These are phyloP conservation scores for Diaporthe helianthi DNA, from an alignment of 2,329 filamentous ascomycete genomes.

Conservation along the genomic window DNA sequence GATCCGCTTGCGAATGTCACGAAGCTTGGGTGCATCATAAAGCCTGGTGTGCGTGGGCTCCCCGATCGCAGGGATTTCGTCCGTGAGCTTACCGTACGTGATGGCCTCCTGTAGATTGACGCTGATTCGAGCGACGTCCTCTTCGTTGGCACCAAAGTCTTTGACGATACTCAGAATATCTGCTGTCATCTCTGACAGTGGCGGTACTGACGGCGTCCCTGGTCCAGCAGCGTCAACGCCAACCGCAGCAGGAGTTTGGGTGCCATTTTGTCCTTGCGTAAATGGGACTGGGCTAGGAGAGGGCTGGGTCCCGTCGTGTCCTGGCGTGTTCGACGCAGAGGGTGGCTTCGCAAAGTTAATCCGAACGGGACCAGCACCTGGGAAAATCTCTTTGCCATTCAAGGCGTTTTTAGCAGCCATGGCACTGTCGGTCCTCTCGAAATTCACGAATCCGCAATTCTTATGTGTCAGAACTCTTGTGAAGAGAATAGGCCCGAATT, in stretches of 20 bases:
- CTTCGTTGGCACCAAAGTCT: slow-evolving; percentile 84
- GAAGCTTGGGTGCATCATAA: slow-evolving; percentile 91
- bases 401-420: slow-evolving; percentile 85
- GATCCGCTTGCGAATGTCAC: slow-evolving; percentile 96
- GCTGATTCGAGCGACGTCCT: slow-evolving; percentile 77
- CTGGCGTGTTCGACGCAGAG: slow-evolving; percentile 87
- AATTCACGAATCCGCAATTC: slow-evolving; percentile 99
- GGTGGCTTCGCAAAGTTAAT: slow-evolving; percentile 98
- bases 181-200: slow-evolving; percentile 77
- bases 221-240: slow-evolving; percentile 46
- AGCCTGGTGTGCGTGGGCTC: slow-evolving; percentile 89
- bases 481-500: slow-evolving; percentile 90
- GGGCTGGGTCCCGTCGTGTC: slow-evolving; percentile 84
- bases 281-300: slow-evolving; percentile 92
- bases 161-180: slow-evolving; percentile 87
- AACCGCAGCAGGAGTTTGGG: slow-evolving; percentile 50
- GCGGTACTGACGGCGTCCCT: slow-evolving; percentile 70
- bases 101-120: slow-evolving; percentile 79
- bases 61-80: slow-evolving; percentile 87
- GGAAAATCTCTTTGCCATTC: slow-evolving; percentile 98
- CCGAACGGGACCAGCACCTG: slow-evolving; percentile 89
- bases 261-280: slow-evolving; percentile 60
- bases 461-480: slow-evolving; percentile 96
- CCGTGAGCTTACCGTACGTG: slow-evolving; percentile 72
- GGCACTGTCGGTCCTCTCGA: slow-evolving; percentile 88